Conservation (phyloP, 441 rosid species). For the Gossypium schwendimanii region DNA sequence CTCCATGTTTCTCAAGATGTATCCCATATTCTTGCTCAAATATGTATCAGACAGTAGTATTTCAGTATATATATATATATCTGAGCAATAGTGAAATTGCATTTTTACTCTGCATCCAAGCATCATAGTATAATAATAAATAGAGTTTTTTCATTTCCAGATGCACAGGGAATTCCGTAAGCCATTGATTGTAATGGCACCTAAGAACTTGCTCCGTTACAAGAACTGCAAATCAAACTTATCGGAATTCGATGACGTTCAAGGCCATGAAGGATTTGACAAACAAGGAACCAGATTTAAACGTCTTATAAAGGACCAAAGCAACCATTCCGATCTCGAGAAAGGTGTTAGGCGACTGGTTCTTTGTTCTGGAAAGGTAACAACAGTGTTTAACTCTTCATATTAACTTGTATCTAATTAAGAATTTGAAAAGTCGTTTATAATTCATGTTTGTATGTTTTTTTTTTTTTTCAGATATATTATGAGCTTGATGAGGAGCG, state of each 20-base stretch:
- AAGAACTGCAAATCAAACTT: constrained; percentile 84
- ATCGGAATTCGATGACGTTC: constrained; percentile 85
- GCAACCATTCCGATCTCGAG: constrained; percentile 68
- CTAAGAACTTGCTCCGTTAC: constrained; percentile 89
- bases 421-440: background rate
- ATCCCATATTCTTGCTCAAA: no score
- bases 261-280: constrained; percentile 94
- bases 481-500: constrained; percentile 89
- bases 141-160: constrained; percentile 28
- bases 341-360: constrained; percentile 74
- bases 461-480: constrained; percentile 54
- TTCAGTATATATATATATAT: no score
- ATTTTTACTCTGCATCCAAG: background rate
- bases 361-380: constrained; percentile 94
- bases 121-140: background rate
- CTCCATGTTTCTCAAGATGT: no score
- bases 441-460: background rate
- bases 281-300: constrained; percentile 95
- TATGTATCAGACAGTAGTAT: no score
- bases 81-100: background rate
- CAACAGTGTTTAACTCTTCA: no score
- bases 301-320: constrained; percentile 89
- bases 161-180: constrained; percentile 88
- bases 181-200: constrained; percentile 87
- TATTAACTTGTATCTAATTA: no score